Base-by-base conservation (phyloP, 805 yeast genomes). In the Brettanomyces custersianus region DNA sequence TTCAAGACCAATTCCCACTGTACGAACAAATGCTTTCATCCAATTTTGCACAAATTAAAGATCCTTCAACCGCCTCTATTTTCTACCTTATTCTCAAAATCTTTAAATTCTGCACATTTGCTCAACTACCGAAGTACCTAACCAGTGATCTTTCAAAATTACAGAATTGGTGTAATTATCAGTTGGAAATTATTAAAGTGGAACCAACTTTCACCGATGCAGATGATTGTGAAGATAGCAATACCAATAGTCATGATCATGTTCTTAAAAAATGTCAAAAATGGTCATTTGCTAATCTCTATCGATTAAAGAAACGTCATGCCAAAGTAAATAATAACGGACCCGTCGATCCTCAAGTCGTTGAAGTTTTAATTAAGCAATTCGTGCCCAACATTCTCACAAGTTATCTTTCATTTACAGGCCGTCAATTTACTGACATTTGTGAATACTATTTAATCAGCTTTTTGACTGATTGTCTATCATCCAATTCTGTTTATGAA, bases 201-300 rank as follows among this genome's bases (percentile, higher is more conserved):
- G 35, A 60, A 31, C 61, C 63, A 17, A 45, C 68, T 13, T 74
- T 70, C 35, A 62, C 60, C 5, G 31, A 29, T 17, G 65, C 68
- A 33, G 61, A 57, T 31, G 31, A 29, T 11, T 17, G 17, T 15
- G 33, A 30, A 17, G 33, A 30, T 5, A 24, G 20, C 12, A n/a
- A 16, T 10, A 9, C 22, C 12, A 12, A 16, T 12, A 24, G n/a
- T 12, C 33, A 20, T n/a, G 33, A 30, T 19, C 33, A 30, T 20
- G 20, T 28, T 31, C 26, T 34, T 11, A 27, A 34, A 39, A 87
- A 73, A 56, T 73, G 74, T 48, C 81, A 70, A 59, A 88, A 90
- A 55, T 87, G 96, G 96, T 71, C 92, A 1, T 76, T 77, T 51
- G 85, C 83, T 18, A 84, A 83, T 54, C 55, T 88, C 29, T 72